phyloP scores from a whole-genome alignment of 2,329 filamentous ascomycete genomes.

The Parasarocladium wereldwijsianum region DNA sequence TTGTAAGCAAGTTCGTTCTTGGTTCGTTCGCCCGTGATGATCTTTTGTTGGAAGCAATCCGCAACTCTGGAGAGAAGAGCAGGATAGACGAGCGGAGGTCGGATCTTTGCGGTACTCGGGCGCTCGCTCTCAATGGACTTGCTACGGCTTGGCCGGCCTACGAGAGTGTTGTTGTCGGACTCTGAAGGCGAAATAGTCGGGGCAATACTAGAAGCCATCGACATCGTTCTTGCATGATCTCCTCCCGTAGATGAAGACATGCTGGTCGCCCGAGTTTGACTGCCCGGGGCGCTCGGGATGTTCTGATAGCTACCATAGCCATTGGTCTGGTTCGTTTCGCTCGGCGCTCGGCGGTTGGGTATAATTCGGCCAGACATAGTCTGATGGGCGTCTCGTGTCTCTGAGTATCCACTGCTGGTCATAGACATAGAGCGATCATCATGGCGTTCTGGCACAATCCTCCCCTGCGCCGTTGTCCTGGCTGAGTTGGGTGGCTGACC shows the following conservation, averaged over 20 bases:
- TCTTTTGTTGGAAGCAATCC: slow-evolving; percentile 81
- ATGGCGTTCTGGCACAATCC: slow-evolving; percentile 79
- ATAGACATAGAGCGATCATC: slow-evolving; percentile 95
- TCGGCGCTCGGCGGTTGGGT: slow-evolving; percentile 47
- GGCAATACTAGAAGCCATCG: slow-evolving; percentile 75
- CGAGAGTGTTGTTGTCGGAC: slow-evolving; percentile 31
- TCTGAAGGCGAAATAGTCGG: slow-evolving; percentile 54
- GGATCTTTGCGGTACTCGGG: slow-evolving; percentile 46
- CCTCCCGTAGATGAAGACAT: slow-evolving; percentile 39
- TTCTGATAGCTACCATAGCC: slow-evolving; percentile 20
- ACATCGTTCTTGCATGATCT: slow-evolving; percentile 58
- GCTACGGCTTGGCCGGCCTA: slow-evolving; percentile 37
- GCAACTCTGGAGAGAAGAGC: slow-evolving; percentile 87
- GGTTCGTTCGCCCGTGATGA: slow-evolving; percentile 71
- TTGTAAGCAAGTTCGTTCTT: slow-evolving; percentile 98
- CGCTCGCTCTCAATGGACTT: slow-evolving; percentile 39
- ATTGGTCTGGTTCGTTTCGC: slow-evolving; percentile 22
- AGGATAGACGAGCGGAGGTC: slow-evolving; percentile 79
- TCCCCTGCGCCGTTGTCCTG: slow-evolving; percentile 78
- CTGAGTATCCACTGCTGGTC: slow-evolving; percentile 55
- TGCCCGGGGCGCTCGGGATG: slow-evolving; percentile 32
- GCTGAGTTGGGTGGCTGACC: slow-evolving; percentile 46
- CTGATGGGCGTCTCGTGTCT: slow-evolving; percentile 69
- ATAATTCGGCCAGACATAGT: slow-evolving; percentile 90
- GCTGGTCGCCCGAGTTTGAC: slow-evolving; percentile 44